phyloP scores from a whole-genome alignment of 2,329 filamentous ascomycete species.

The Paracoccidioides brasiliensis region DNA sequence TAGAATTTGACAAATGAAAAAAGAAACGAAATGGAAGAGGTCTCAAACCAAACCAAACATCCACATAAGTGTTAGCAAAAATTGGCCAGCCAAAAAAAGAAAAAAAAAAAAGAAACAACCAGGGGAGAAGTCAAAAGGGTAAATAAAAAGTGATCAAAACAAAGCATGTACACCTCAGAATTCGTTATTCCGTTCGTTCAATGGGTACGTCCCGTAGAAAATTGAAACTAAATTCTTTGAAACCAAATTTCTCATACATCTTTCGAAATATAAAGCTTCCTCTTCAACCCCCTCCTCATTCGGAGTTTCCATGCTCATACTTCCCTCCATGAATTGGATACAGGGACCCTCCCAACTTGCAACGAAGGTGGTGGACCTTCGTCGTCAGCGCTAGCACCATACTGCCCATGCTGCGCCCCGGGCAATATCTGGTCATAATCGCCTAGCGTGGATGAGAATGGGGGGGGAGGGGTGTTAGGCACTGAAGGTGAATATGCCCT shows the following conservation, averaged over 20 bases:
- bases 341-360: conserved; percentile 5
- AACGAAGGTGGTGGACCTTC: conserved; percentile 5
- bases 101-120: neutral
- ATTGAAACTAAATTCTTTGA: neutral
- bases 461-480: conserved; percentile 8
- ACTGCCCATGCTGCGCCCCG: neutral
- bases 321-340: neutral
- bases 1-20: neutral
- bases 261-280: neutral
- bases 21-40: neutral
- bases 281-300: neutral
- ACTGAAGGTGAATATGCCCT: conserved; percentile 6
- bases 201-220: neutral
- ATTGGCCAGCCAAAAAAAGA: too few relatives aligned
- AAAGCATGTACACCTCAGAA: neutral
- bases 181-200: neutral
- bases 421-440: conserved; percentile 3
- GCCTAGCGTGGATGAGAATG: conserved; percentile 7
- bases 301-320: neutral
- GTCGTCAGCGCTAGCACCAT: neutral
- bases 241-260: neutral
- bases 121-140: too few relatives aligned
- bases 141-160: neutral
- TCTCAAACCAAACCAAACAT: too few relatives aligned
- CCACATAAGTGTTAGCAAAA: too few relatives aligned